Percentiles rank a stretch among this genome's conserved stretches.
These are phyloP conservation scores for Diospyros kaki DNA, from an alignment of 148 eudicot species.

Conservation along the genomic window DNA sequence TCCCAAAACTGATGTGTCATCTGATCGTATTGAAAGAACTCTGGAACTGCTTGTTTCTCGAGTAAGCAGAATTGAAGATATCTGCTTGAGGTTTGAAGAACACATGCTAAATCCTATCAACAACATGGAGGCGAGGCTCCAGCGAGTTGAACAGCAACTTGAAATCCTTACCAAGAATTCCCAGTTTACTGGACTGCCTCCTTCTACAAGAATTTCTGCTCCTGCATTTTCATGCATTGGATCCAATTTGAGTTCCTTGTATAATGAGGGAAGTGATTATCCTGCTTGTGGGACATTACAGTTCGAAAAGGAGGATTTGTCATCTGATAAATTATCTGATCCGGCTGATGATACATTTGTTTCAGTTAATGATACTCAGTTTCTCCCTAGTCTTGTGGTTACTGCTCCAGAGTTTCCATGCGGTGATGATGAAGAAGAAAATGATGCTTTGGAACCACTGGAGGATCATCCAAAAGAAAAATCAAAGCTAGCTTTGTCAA, in stretches of 20 bases:
- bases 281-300: slow-evolving; percentile 26
- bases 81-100: slow-evolving; percentile 75
- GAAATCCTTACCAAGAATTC: slow-evolving; percentile 44
- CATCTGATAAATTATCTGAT: slow-evolving; percentile 20
- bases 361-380: slow-evolving; percentile 23
- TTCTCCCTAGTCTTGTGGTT: slow-evolving; percentile 55
- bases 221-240: slow-evolving; percentile 53
- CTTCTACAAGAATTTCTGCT: slow-evolving; percentile 43
- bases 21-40: slow-evolving; percentile 42
- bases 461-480: slow-evolving; percentile 29
- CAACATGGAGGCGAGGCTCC: slow-evolving; percentile 77
- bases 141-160: slow-evolving; percentile 64
- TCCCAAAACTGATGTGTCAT: slow-evolving; percentile 16
- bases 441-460: slow-evolving; percentile 28
- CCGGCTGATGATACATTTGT: slow-evolving; percentile 19
- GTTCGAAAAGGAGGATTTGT: slow-evolving; percentile 26
- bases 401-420: slow-evolving; percentile 77
- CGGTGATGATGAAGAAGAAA: slow-evolving; percentile 65
- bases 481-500: slow-evolving; percentile 50
- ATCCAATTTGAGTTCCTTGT: slow-evolving; percentile 40
- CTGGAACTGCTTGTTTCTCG: slow-evolving; percentile 73
- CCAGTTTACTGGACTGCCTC: slow-evolving; percentile 24
- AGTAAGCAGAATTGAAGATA: slow-evolving; percentile 65
- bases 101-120: slow-evolving; percentile 70
- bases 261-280: slow-evolving; percentile 32